Conservation (phyloP, 2,329 filamentous ascomycete species). For the Claviceps citrina region DNA sequence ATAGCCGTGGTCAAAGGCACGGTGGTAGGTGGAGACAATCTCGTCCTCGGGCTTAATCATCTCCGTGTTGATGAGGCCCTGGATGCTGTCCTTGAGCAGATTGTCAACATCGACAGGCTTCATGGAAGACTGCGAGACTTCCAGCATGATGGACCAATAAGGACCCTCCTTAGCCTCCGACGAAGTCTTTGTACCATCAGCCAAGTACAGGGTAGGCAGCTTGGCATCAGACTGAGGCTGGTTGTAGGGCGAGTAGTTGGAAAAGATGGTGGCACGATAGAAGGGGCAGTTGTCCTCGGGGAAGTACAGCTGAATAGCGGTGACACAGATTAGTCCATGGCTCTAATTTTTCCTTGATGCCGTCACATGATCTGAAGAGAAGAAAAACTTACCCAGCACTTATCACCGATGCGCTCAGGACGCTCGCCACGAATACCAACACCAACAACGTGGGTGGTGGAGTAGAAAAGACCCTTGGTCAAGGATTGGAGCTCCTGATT, state of each 20-base stretch:
- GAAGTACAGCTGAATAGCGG: constrained; percentile 62
- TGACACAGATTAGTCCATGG: background rate
- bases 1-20: constrained; percentile 95
- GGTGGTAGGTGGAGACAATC: constrained; percentile 96
- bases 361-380: background rate
- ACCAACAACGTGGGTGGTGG: constrained; percentile 91
- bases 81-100: constrained; percentile 78
- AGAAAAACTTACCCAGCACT: constrained; percentile 66
- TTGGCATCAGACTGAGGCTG: constrained; percentile 72
- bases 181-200: constrained; percentile 67
- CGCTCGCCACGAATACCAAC: constrained; percentile 84
- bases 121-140: constrained; percentile 88
- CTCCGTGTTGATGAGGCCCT: constrained; percentile 93
- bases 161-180: constrained; percentile 68
- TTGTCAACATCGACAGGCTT: constrained; percentile 84
- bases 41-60: constrained; percentile 86
- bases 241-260: constrained; percentile 99
- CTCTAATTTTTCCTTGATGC: background rate
- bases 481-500: constrained; percentile 70
- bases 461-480: constrained; percentile 90
- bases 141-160: constrained; percentile 99
- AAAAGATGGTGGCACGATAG: constrained; percentile 99
- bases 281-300: constrained; percentile 97
- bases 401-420: constrained; percentile 93
- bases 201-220: constrained; percentile 73